A percentile compares a stretch with the other conserved stretches of the same genome.
Conservation (phyloP, 805 yeast species). For the Wickerhamiella sergipiensis region DNA sequence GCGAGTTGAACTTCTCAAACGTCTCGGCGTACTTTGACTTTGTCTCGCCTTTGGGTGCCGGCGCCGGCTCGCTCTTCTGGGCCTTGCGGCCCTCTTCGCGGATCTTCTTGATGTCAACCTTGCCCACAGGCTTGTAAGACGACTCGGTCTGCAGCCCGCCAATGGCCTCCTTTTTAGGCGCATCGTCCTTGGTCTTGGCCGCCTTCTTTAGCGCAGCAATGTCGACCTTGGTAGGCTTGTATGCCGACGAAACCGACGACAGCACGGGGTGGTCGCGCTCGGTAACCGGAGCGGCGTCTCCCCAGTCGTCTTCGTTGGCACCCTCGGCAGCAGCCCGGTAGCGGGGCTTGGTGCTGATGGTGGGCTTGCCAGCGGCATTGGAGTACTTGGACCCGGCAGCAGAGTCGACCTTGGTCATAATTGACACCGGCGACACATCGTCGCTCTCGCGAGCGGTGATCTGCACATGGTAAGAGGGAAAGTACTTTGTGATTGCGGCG, state of each 20-base stretch:
- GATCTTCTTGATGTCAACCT: slow-evolving; percentile 23
- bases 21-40: not conserved
- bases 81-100: slow-evolving; percentile 18
- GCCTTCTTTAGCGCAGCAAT: slow-evolving; percentile 25
- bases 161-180: slow-evolving; percentile 3
- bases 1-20: not conserved
- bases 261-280: slow-evolving; percentile 17
- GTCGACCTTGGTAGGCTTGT: slow-evolving; percentile 52
- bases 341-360: slow-evolving; percentile 21
- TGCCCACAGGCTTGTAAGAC: slow-evolving; percentile 25
- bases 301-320: slow-evolving; percentile 54
- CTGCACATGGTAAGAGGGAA: slow-evolving; percentile 80
- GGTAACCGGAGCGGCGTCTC: slow-evolving; percentile 32
- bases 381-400: slow-evolving; percentile 96
- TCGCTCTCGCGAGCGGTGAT: slow-evolving; percentile 91
- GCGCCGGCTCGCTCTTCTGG: not conserved
- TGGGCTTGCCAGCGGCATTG: slow-evolving; percentile 26
- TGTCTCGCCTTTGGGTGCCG: not conserved
- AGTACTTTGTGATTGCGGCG: slow-evolving; percentile 26
- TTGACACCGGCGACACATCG: slow-evolving; percentile 69
- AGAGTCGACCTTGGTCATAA: slow-evolving; percentile 62
- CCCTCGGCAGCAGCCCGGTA: slow-evolving; percentile 25
- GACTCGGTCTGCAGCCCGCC: slow-evolving; percentile 16
- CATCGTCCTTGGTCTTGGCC: slow-evolving; percentile 1
- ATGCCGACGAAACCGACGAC: slow-evolving; percentile 43